These are phyloP conservation scores for Rhizopogon roseolus DNA, from an alignment of 768 basidiomycete genomes.

Conservation along the genomic window DNA sequence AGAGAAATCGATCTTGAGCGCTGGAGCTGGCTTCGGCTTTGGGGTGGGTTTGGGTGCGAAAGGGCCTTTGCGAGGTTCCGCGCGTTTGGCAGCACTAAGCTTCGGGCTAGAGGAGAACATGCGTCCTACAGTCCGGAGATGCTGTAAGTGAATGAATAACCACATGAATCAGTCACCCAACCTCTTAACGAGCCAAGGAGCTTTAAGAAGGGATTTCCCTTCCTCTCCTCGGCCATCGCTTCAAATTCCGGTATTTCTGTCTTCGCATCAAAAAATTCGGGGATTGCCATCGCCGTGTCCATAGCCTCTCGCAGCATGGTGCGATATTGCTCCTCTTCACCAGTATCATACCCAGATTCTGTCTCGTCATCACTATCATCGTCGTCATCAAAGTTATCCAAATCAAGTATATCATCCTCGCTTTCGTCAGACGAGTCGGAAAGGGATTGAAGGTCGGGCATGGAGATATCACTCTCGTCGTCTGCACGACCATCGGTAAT, in stretches of 20 bases:
- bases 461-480: slow-evolving; percentile 44
- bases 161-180: slow-evolving; percentile 15
- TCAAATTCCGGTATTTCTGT: slow-evolving; percentile 41
- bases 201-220: slow-evolving; percentile 76
- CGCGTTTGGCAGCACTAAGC: slow-evolving; percentile 34
- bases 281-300: slow-evolving; percentile 54
- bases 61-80: slow-evolving; percentile 26
- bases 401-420: slow-evolving; percentile 28
- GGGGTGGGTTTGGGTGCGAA: slow-evolving; percentile 12
- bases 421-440: slow-evolving; percentile 51
- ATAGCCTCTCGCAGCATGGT: slow-evolving; percentile 67
- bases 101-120: slow-evolving; percentile 50
- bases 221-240: slow-evolving; percentile 43
- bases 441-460: slow-evolving; percentile 65
- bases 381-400: slow-evolving; percentile 30
- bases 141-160: background rate
- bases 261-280: slow-evolving; percentile 54
- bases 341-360: slow-evolving; percentile 54
- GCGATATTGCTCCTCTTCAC: slow-evolving; percentile 63
- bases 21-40: slow-evolving; percentile 6
- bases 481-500: slow-evolving; percentile 41
- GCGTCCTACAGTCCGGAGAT: slow-evolving; percentile 41
- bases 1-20: slow-evolving; percentile 5
- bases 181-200: slow-evolving; percentile 73
- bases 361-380: slow-evolving; percentile 32